A percentile compares a stretch with the other conserved stretches of the same genome.
Conservation (phyloP, 2,329 filamentous ascomycete species). For the Xylariaceae sp. region DNA sequence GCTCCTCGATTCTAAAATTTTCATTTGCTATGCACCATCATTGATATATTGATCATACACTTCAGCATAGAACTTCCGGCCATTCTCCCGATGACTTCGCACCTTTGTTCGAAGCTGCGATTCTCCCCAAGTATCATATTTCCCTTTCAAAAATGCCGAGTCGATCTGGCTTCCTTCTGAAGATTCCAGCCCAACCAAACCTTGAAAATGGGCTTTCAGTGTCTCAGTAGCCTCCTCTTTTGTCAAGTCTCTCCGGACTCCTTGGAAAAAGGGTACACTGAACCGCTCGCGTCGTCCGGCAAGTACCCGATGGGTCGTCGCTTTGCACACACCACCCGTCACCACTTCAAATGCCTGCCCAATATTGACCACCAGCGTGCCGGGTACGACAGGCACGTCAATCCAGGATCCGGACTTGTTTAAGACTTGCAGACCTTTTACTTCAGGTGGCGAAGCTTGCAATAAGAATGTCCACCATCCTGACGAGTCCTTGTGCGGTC, state of each 20-base stretch:
- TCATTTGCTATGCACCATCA: too few species aligned
- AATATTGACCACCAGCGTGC: constrained; percentile 55
- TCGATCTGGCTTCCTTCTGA: constrained; percentile 39
- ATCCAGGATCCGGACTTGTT: constrained; percentile 47
- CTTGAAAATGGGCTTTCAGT: constrained; percentile 36
- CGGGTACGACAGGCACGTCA: constrained; percentile 42
- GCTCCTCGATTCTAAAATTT: too few species aligned
- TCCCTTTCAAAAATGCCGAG: constrained; percentile 45
- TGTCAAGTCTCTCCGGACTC: constrained; percentile 44
- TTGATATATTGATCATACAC: constrained; percentile 46
- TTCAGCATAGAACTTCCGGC: constrained; percentile 42
- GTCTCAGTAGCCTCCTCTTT: constrained; percentile 39
- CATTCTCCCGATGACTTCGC: constrained; percentile 47
- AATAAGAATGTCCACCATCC: constrained; percentile 63
- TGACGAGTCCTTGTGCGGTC: constrained; percentile 59
- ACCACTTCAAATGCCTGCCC: constrained; percentile 57
- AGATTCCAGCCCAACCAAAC: constrained; percentile 28
- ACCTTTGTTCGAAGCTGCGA: constrained; percentile 52
- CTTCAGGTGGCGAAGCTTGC: constrained; percentile 51
- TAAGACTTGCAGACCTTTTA: constrained; percentile 49
- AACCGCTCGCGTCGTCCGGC: constrained; percentile 33
- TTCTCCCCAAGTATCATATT: constrained; percentile 53
- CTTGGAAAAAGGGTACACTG: constrained; percentile 47
- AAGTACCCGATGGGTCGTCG: constrained; percentile 46
- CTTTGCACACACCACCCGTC: constrained; percentile 50